Evolutionary conservation across 2,329 filamentous ascomycete species (phyloP), one percentile per base, ranked within the genome.

Genomic region (Aspergillus nomiae): DNA sequence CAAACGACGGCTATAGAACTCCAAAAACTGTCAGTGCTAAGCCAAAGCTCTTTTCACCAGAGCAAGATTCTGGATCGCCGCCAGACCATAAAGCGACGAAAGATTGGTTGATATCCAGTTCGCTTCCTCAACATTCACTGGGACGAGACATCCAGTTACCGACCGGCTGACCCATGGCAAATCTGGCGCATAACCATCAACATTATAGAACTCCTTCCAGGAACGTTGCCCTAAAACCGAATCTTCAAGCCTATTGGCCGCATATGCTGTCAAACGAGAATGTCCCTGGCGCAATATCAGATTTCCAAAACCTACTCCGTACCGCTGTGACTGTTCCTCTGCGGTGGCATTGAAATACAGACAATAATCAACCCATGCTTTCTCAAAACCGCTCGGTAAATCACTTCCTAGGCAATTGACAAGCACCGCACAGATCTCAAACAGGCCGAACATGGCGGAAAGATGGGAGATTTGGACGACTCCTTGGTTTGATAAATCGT

Each of bases 91-190:
- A 62, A 85, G 78, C 0, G 86, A 84, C 10, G 82, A 79, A 50
- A 83, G 83, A 67, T 88, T 88, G 0, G 86, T 87, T 2, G 81
- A 80, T 1, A 89, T 67, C 85, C 86, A 88, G 0, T 76, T 72
- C 0, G 85, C 86, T 73, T 89, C 86, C 21, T 87, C 82, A 0
- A 86, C 78, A 0, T 82, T 78, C 2, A 77, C 69, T 12, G 87
- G 66, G 2, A 83, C 82, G 4, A 73, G 72, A 50, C 81, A 81
- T 0, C 81, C 82, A 8, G 75, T 74, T 1, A 87, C 66, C 24
- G 16, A 24, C 32, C 50, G 26, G 46, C 46, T 50, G 26, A 28
- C 26, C 46, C 26, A 50, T 26, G 26, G 46, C 16, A 50, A 30
- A n/a, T 50, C 46, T 11, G 46, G 46, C 7, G 46, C 12, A 28